These are phyloP conservation scores for Ogataea chonburiensis DNA, from an alignment of 805 yeast species.

Conservation along the genomic window DNA sequence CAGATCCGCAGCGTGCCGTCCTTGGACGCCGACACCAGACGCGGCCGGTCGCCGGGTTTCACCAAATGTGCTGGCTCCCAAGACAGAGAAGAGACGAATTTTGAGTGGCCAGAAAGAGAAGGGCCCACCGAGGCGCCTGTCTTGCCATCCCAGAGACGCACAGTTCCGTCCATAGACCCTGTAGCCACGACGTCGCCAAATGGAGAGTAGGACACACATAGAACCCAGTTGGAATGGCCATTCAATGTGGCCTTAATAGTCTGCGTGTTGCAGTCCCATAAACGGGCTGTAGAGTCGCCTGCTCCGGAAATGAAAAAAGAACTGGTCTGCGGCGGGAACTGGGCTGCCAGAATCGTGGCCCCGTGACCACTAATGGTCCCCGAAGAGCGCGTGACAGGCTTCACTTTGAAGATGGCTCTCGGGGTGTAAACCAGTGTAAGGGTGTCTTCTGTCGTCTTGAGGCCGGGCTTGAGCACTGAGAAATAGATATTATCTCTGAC, in stretches of 20 bases:
- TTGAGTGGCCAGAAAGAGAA: conserved; percentile 75
- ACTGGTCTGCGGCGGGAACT: conserved; percentile 88
- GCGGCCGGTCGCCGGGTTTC: conserved; percentile 59
- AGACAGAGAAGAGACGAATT: conserved; percentile 84
- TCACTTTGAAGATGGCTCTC: conserved; percentile 90
- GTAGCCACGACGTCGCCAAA: conserved; percentile 90
- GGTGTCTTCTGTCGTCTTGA: conserved; percentile 89
- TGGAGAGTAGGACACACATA: conserved; percentile 90
- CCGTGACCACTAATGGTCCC: conserved; percentile 97
- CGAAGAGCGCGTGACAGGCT: conserved; percentile 84
- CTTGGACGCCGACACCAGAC: conserved; percentile 84
- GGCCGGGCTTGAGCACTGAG: conserved; percentile 82
- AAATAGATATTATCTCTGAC: conserved; percentile 74
- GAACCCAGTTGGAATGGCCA: conserved; percentile 93
- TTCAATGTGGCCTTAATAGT: conserved; percentile 78
- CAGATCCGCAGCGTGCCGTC: conserved; percentile 88
- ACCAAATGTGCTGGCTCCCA: conserved; percentile 95
- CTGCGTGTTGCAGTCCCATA: conserved; percentile 96
- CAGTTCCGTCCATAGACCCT: conserved; percentile 90
- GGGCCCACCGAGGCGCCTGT: conserved; percentile 74
- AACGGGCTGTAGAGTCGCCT: conserved; percentile 92
- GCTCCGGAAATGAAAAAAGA: conserved; percentile 91
- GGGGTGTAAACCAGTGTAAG: conserved; percentile 91
- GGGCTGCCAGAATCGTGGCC: conserved; percentile 85
- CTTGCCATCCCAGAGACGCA: conserved; percentile 81